Conservation (phyloP, 495 filamentous ascomycete species). For the Lichenothelia convexa region DNA sequence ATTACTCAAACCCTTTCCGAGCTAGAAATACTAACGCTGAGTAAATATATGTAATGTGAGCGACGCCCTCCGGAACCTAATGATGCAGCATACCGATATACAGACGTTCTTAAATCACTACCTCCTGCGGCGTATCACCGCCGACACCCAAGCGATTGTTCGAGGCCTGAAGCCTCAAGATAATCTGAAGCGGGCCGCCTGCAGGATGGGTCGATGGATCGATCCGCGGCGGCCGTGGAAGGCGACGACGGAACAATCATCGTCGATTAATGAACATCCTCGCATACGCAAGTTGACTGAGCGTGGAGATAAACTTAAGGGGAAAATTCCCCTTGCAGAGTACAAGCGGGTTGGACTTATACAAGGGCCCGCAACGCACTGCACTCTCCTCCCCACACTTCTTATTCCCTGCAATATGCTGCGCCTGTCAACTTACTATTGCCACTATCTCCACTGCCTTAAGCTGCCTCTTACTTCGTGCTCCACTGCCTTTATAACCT, state of each 20-base stretch:
- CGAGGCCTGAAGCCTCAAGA: slow-evolving; percentile 3
- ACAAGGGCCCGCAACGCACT: no score
- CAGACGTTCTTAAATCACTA: slow-evolving; percentile 4
- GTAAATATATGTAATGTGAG: slow-evolving; percentile 1
- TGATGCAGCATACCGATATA: slow-evolving; percentile 4
- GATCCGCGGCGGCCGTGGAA: slow-evolving; percentile 17
- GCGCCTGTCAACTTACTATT: no score
- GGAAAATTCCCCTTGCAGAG: slow-evolving; percentile 6
- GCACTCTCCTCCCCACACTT: no score
- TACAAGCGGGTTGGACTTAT: slow-evolving; percentile 1
- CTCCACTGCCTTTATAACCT: no score
- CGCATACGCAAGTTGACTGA: slow-evolving; percentile 6
- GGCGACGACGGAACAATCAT: slow-evolving; percentile 13
- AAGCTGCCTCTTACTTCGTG: no score
- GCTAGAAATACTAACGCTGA: slow-evolving; percentile 1
- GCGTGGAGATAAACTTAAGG: slow-evolving; percentile 3
- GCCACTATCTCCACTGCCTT: no score
- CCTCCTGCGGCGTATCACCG: slow-evolving; percentile 1
- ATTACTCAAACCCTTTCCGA: not conserved
- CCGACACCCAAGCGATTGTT: slow-evolving; percentile 3
- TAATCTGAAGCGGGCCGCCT: not conserved
- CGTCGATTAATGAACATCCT: slow-evolving; percentile 8
- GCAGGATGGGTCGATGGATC: slow-evolving; percentile 3
- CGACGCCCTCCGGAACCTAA: slow-evolving; percentile 5
- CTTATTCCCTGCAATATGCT: no score